Conservation (phyloP, 441 rosid genomes). For the Eugenia klotzschiana region DNA sequence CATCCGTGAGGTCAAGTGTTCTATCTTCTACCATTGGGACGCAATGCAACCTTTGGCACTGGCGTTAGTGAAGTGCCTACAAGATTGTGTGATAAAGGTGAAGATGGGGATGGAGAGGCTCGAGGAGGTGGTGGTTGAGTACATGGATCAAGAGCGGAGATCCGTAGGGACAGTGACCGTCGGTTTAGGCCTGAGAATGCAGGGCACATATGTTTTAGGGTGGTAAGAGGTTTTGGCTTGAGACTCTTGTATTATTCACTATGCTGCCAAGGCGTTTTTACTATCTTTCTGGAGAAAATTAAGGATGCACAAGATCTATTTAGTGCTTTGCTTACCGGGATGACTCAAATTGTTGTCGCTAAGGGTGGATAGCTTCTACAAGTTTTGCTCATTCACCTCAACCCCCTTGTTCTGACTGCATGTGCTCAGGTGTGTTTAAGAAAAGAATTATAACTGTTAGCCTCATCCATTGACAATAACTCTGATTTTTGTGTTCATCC, state of each 20-base stretch:
- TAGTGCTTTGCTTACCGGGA: constrained; percentile 60
- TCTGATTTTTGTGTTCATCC: no score
- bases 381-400: constrained; percentile 73
- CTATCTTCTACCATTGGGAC: no score
- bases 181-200: no score
- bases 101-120: no score
- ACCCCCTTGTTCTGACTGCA: constrained; percentile 66
- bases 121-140: no score
- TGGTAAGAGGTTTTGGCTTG: constrained; percentile 60
- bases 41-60: no score
- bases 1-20: no score
- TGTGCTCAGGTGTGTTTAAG: constrained; percentile 60
- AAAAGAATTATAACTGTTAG: neutral
- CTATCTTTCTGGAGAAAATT: constrained; percentile 80
- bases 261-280: constrained; percentile 82
- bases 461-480: neutral
- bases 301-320: constrained; percentile 74
- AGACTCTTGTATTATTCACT: constrained; percentile 60
- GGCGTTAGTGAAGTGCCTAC: no score
- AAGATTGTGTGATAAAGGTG: neutral
- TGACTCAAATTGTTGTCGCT: constrained; percentile 62
- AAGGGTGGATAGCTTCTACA: constrained; percentile 77
- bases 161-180: no score
- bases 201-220: no score
- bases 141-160: no score